Conservation (phyloP, 192 early-diverging fungal species). For the Dimargaris cristalligena region DNA sequence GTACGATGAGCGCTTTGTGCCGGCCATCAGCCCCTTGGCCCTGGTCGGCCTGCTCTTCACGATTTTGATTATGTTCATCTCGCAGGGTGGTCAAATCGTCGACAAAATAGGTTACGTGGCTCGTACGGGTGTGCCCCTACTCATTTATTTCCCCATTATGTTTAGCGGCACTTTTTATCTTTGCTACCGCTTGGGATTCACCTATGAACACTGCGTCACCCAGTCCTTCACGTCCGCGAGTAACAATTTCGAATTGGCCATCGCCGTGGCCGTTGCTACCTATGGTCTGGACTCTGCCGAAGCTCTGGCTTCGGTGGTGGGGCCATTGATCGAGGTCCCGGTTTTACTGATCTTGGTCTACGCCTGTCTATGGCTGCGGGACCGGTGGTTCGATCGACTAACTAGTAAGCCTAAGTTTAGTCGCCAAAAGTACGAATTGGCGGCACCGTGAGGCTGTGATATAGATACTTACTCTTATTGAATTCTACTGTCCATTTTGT, state of each 20-base stretch:
- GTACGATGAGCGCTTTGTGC: conserved; percentile 38
- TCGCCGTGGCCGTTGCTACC: conserved; percentile 45
- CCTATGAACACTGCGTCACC: conserved; percentile 30
- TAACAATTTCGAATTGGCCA: conserved; percentile 65
- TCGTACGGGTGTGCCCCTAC: conserved; percentile 39
- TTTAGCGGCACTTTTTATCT: conserved; percentile 30
- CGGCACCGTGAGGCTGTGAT: no score
- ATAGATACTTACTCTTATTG: no score
- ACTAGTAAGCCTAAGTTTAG: not conserved
- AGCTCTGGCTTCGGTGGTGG: conserved; percentile 43
- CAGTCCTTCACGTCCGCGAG: conserved; percentile 45
- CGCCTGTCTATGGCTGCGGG: conserved; percentile 9
- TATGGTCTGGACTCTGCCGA: conserved; percentile 47
- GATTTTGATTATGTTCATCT: conserved; percentile 55
- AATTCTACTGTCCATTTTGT: no score
- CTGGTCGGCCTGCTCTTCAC: conserved; percentile 43
- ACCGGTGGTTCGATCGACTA: not conserved
- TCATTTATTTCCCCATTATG: conserved; percentile 42
- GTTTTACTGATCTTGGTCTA: conserved; percentile 39
- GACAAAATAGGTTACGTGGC: conserved; percentile 38
- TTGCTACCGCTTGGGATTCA: conserved; percentile 19
- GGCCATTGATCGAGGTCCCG: conserved; percentile 57
- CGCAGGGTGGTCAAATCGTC: conserved; percentile 41
- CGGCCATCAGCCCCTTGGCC: conserved; percentile 33
- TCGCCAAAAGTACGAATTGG: not conserved